Evolutionary conservation across 371 early-diverging fungal species (phyloP), one percentile per base, ranked within the genome.

Genomic region (Parasitella parasitica): DNA sequence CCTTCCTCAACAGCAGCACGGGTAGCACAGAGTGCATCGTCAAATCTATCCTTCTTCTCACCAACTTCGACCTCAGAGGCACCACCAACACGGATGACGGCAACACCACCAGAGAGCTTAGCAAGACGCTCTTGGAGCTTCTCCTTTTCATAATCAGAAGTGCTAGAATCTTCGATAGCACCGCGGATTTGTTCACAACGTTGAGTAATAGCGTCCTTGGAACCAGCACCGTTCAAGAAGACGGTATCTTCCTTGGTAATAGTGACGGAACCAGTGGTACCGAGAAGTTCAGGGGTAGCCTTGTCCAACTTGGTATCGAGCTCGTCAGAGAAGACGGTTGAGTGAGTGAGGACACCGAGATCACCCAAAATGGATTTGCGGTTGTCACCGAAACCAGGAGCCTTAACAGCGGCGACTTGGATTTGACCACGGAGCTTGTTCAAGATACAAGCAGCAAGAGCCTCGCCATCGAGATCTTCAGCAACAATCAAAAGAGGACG

Each of bases 1-100:
- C 98, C 98, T 79, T 96, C 96, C 80, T 97, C 98, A 67, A 98
- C 98, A 54, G 98, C 98, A 39, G 98, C 98, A 68, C 98, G 94
- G 30, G 98, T 98, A 59, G 98, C 98, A 73, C 96, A 95, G 61
- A 98, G 84, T 12, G 98, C 96, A 82, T 98, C 98, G 61, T 94
- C 97, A 71, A 96, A 96, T 54, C 76, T 61, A 82, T 98, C 98
- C 91, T 98, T 98, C 94, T 97, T 97, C 82, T 98, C 98, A 62
- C 97, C 97, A 43, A 98, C 98, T 78, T 98, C 98, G 41, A 98
- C 96, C 78, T 98, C 98, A 48, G 95, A 95, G 32, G 91, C 78
- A 46, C 98, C 98, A 63, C 98, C 98, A 59, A 98, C 97, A 77
- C 92, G 93, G 76, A 98, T 96, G 73, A 98, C 98, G 49, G 98